Conservation (phyloP, 1,284 basidiomycete genomes). For the Leccinum subrobustum region DNA sequence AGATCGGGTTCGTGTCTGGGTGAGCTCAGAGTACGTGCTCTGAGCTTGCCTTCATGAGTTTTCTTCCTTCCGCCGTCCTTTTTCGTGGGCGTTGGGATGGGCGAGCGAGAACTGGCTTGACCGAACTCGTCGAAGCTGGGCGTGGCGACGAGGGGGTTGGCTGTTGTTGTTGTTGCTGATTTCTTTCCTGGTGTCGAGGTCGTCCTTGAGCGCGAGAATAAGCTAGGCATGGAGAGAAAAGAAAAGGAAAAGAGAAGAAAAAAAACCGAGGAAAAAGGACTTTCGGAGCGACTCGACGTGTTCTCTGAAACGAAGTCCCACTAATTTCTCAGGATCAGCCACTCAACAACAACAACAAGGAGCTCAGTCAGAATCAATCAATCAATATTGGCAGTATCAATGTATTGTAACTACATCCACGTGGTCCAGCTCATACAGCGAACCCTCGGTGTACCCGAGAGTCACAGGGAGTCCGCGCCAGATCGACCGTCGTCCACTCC, state of each 20-base stretch:
- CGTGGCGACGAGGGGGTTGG: constrained; percentile 12
- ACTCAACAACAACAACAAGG: constrained; percentile 1
- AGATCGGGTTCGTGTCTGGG: constrained; percentile 33
- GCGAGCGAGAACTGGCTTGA: constrained; percentile 36
- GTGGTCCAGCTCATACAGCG: background rate
- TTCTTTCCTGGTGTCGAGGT: constrained; percentile 47
- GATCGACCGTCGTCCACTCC: constrained; percentile 6
- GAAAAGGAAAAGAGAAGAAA: background rate
- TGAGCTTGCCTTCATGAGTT: constrained; percentile 41
- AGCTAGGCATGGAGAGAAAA: constrained; percentile 47
- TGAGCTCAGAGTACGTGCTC: constrained; percentile 39
- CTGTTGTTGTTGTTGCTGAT: background rate
- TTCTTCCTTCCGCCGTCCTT: constrained; percentile 53
- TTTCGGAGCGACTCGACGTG: background rate
- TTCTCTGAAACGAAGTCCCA: constrained; percentile 10
- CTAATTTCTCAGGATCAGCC: constrained; percentile 28
- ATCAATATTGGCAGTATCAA: background rate
- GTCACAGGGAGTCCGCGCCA: background rate
- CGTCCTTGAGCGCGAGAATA: constrained; percentile 57
- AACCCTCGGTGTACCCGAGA: background rate
- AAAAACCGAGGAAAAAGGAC: background rate
- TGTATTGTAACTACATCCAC: background rate
- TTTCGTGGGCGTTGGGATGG: constrained; percentile 22
- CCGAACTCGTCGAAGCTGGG: constrained; percentile 64
- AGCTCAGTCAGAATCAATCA: background rate